Conservation (phyloP, 1,284 basidiomycete species). For the Porodaedalea pini region DNA sequence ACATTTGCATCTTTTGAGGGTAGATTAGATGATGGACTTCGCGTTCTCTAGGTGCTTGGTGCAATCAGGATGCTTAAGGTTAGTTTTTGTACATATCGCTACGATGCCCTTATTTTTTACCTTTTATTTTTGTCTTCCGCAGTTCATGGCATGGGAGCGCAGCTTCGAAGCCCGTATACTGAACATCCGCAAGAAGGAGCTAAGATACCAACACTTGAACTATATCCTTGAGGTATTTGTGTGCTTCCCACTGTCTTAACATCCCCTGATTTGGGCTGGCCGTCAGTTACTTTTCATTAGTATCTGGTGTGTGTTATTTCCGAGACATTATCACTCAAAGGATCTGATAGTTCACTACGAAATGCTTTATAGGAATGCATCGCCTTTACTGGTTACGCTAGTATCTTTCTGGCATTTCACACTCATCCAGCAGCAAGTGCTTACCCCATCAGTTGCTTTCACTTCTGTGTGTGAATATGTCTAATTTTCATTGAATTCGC, state of each 20-base stretch:
- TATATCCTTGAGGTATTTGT: conserved; percentile 73
- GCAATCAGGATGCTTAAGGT: conserved; percentile 93
- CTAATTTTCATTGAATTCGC: not conserved
- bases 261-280: not conserved
- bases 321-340: conserved; percentile 7
- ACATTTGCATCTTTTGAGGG: conserved; percentile 7
- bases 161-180: conserved; percentile 80
- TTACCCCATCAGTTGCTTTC: conserved; percentile 86
- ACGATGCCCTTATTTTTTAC: not conserved
- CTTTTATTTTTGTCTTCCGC: not conserved
- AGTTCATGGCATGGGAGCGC: conserved; percentile 96
- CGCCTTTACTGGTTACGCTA: conserved; percentile 72
- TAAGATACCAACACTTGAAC: conserved; percentile 80
- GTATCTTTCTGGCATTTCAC: conserved; percentile 84
- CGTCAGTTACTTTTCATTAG: conserved; percentile 65
- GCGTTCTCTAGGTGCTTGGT: conserved; percentile 59
- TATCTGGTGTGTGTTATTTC: conserved; percentile 55
- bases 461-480: conserved; percentile 55
- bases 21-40: not conserved
- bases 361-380: conserved; percentile 51
- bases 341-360: conserved; percentile 13
- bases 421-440: conserved; percentile 57
- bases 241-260: not conserved
- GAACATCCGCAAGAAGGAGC: conserved; percentile 71
- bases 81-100: conserved; percentile 4